A percentile compares a stretch with the other conserved stretches of the same genome.
Evolutionary conservation across 108 stramenopile species (phyloP).

Genomic region (Skeletonema marinoi): DNA sequence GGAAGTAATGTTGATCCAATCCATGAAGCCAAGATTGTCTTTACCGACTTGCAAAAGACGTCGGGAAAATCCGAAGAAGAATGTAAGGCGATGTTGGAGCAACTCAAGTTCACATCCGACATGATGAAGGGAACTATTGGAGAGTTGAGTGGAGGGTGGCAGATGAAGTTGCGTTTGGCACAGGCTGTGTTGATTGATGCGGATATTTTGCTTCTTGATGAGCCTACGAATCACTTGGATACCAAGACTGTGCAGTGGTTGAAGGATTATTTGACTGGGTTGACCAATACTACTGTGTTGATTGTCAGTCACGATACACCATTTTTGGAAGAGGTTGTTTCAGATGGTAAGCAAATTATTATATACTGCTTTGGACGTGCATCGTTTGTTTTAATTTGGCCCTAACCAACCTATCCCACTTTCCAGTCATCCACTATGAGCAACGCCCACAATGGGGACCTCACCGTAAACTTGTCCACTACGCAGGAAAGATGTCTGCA

Average conservation of each 20-base stretch:
- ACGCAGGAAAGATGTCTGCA: slow-evolving; percentile 86
- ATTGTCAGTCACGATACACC: slow-evolving; percentile 93
- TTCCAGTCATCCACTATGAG: slow-evolving; percentile 92
- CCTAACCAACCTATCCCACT: neutral
- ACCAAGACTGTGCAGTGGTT: slow-evolving; percentile 89
- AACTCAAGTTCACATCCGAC: slow-evolving; percentile 85
- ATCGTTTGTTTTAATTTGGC: neutral
- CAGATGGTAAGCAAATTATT: slow-evolving; percentile 57
- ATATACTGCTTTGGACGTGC: neutral
- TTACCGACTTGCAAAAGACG: slow-evolving; percentile 53
- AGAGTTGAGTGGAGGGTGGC: slow-evolving; percentile 96
- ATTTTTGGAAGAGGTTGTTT: slow-evolving; percentile 92
- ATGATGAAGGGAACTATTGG: slow-evolving; percentile 92
- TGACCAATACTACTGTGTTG: slow-evolving; percentile 88
- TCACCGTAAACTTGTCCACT: slow-evolving; percentile 91
- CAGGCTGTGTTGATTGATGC: slow-evolving; percentile 83
- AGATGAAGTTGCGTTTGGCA: slow-evolving; percentile 92
- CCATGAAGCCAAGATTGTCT: slow-evolving; percentile 77
- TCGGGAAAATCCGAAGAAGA: slow-evolving; percentile 70
- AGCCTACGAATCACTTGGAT: slow-evolving; percentile 91
- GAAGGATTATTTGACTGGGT: slow-evolving; percentile 70
- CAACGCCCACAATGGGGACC: slow-evolving; percentile 85
- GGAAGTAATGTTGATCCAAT: slow-evolving; percentile 92
- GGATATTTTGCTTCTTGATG: slow-evolving; percentile 94
- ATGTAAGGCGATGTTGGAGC: slow-evolving; percentile 64